phyloP scores from a whole-genome alignment of 1,284 basidiomycete species.

The Sanghuangporus weigelae region DNA sequence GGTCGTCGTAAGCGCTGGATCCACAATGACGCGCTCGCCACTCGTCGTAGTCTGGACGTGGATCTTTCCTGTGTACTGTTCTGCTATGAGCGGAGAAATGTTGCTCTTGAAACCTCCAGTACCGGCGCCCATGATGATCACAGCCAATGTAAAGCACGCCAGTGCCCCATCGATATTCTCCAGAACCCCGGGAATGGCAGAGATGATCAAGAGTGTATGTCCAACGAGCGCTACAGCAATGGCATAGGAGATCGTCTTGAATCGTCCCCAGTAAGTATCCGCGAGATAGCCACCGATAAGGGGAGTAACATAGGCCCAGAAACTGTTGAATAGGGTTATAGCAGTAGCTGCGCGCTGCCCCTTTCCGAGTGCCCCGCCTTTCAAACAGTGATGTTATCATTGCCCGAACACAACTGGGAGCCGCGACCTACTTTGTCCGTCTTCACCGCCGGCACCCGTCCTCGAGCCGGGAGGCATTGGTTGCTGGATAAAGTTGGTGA shows the following conservation, averaged over 20 bases:
- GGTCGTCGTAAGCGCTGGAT: constrained; percentile 67
- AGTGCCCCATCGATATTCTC: constrained; percentile 49
- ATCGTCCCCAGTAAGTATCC: constrained; percentile 69
- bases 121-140: constrained; percentile 63
- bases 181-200: constrained; percentile 69
- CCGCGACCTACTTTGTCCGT: constrained; percentile 34
- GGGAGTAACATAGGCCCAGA: constrained; percentile 60
- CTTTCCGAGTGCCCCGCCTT: constrained; percentile 57
- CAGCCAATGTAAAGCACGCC: constrained; percentile 59
- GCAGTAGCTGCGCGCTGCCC: constrained; percentile 68
- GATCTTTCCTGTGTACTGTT: constrained; percentile 62
- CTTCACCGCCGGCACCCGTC: constrained; percentile 56
- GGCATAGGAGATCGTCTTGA: constrained; percentile 62
- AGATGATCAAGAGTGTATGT: constrained; percentile 71
- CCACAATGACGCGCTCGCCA: constrained; percentile 79
- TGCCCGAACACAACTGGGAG: background rate
- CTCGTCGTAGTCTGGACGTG: constrained; percentile 48
- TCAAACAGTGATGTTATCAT: background rate
- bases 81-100: constrained; percentile 74
- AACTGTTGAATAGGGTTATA: constrained; percentile 57
- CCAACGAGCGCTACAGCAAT: constrained; percentile 55
- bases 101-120: constrained; percentile 83
- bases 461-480: constrained; percentile 58
- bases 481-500: constrained; percentile 71
- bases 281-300: constrained; percentile 66